Conservation (phyloP, 495 filamentous ascomycete genomes). For the Xylaria castorea region DNA sequence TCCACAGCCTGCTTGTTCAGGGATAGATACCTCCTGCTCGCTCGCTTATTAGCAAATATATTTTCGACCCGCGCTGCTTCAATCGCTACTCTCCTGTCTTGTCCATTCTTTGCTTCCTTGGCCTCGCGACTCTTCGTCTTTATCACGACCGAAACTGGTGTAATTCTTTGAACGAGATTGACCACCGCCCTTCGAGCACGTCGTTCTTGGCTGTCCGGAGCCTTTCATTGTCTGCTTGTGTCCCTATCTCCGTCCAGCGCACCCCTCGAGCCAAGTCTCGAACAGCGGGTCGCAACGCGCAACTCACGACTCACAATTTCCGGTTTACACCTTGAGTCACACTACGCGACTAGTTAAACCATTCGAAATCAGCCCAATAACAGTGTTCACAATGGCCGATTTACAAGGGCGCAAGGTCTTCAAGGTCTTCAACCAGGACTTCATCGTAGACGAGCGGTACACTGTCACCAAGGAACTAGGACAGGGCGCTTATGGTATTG, state of each 20-base stretch:
- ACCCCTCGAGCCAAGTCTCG: background rate
- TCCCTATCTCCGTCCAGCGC: background rate
- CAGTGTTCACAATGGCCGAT: constrained; percentile 65
- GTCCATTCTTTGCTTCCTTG: constrained; percentile 6
- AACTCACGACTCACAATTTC: background rate
- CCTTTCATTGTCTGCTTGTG: constrained; percentile 3
- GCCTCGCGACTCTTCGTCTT: background rate
- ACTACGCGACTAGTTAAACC: background rate
- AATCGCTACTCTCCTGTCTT: background rate
- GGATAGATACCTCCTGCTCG: constrained; percentile 14
- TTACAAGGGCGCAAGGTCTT: constrained; percentile 90
- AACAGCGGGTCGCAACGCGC: constrained; percentile 13
- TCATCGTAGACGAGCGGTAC: constrained; percentile 97
- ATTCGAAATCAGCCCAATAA: background rate
- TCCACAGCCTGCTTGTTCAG: constrained; percentile 23
- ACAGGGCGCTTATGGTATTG: constrained; percentile 97
- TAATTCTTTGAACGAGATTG: background rate
- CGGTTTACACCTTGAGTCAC: background rate
- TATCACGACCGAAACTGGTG: constrained; percentile 1
- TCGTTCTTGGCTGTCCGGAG: constrained; percentile 1
- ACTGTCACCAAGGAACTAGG: constrained; percentile 98
- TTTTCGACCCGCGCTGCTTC: constrained; percentile 17
- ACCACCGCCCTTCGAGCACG: background rate
- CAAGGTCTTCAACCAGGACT: constrained; percentile 99
- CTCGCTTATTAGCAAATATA: constrained; percentile 18